phyloP scores from a whole-genome alignment of 1,139 yeast genomes.

The Lodderomyces margitis region DNA sequence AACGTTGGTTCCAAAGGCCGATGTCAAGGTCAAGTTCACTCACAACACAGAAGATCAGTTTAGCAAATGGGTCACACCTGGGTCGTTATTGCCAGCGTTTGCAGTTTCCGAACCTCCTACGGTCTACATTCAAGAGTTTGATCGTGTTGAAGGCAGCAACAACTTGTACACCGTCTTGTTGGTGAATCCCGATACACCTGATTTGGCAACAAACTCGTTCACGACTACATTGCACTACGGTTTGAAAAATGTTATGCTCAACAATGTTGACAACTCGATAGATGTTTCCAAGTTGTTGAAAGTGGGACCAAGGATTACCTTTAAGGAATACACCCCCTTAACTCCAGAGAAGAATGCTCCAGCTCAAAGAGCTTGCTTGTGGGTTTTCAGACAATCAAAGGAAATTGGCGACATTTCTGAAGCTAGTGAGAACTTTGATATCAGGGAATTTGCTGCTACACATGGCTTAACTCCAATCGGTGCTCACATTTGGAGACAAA shows the following conservation, averaged over 20 bases:
- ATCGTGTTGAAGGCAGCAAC: conserved; percentile 35
- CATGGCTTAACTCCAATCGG: conserved; percentile 73
- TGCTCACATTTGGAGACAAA: conserved; percentile 89
- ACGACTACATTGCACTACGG: conserved; percentile 79
- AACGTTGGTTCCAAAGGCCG: conserved; percentile 79
- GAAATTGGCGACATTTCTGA: conserved; percentile 12
- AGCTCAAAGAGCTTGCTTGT: conserved; percentile 77
- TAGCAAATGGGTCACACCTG: conserved; percentile 72
- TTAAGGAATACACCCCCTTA: conserved; percentile 75
- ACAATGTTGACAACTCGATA: conserved; percentile 58
- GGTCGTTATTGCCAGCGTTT: conserved; percentile 66
- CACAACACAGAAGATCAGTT: conserved; percentile 56
- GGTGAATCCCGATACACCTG: conserved; percentile 93
- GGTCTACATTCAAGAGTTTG: conserved; percentile 73
- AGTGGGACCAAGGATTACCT: conserved; percentile 39
- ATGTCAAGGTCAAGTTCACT: conserved; percentile 73
- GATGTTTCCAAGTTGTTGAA: conserved; percentile 47
- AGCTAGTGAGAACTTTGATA: conserved; percentile 56
- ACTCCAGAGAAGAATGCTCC: conserved; percentile 87
- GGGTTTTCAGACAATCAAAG: conserved; percentile 79
- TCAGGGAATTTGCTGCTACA: conserved; percentile 60
- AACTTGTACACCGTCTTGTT: conserved; percentile 69
- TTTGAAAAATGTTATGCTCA: conserved; percentile 62
- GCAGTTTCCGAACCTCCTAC: conserved; percentile 75
- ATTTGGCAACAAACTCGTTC: conserved; percentile 64